These are phyloP conservation scores for Trametes versicolor DNA, from an alignment of 1,284 basidiomycete genomes.

Conservation along the genomic window DNA sequence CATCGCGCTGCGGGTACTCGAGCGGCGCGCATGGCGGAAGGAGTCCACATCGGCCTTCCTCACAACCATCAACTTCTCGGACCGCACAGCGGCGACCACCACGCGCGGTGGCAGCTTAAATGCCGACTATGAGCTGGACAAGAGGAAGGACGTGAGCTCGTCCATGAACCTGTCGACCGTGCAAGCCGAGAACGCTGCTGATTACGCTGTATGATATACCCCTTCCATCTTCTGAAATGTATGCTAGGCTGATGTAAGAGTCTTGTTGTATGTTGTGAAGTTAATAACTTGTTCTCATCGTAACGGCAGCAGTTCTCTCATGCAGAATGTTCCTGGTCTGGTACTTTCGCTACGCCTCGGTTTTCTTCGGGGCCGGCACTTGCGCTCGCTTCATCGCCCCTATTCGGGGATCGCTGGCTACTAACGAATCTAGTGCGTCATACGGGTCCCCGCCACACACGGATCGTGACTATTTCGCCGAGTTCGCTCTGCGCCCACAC, in stretches of 20 bases:
- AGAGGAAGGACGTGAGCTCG: slow-evolving; percentile 1
- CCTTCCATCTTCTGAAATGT: too few species aligned
- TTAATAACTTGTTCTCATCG: too few species aligned
- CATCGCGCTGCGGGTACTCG: slow-evolving; percentile 45
- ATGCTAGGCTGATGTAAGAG: too few species aligned
- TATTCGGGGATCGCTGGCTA: not conserved
- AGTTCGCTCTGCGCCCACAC: too few species aligned
- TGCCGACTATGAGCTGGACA: slow-evolving; percentile 7
- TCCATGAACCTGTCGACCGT: slow-evolving; percentile 5
- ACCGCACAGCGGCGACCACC: not conserved
- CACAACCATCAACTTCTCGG: slow-evolving; percentile 18
- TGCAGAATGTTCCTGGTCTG: too few species aligned
- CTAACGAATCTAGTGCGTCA: not conserved
- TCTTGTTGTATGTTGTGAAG: too few species aligned
- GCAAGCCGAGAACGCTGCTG: not conserved
- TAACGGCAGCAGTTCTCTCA: too few species aligned
- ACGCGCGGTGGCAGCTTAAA: not conserved
- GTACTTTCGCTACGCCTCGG: not conserved
- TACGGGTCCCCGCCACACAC: not conserved
- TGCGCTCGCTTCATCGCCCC: not conserved
- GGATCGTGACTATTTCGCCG: not conserved
- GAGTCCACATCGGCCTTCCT: slow-evolving; percentile 11
- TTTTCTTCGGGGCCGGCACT: too few species aligned
- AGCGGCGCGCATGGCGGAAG: slow-evolving; percentile 42
- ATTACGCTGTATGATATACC: not conserved